These are phyloP conservation scores for Triticum monococcum DNA, from an alignment of 176 grass and related monocot genomes.

Conservation along the genomic window DNA sequence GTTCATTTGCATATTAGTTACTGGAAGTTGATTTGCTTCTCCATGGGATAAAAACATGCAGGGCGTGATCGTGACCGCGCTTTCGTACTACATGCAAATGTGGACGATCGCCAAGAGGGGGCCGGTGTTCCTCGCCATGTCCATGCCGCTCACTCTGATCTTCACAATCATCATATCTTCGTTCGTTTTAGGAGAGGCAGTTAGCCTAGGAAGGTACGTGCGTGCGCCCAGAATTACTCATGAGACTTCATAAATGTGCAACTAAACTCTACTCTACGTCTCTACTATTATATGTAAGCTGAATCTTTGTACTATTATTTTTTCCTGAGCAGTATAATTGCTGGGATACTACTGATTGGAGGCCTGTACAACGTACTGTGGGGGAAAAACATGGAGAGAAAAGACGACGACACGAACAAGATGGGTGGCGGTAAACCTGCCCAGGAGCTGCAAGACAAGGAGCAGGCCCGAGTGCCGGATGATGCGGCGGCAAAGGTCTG, in stretches of 20 bases:
- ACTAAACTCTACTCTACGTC: neutral
- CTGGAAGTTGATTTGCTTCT: neutral
- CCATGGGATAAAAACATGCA: conserved; percentile 3
- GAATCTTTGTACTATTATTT: neutral
- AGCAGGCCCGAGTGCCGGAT: conserved; percentile 7
- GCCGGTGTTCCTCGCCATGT: conserved; percentile 70
- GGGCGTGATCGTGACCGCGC: conserved; percentile 57
- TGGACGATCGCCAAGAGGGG: conserved; percentile 71
- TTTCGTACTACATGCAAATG: conserved; percentile 81
- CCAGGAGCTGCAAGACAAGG: conserved; percentile 23
- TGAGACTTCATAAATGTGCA: neutral
- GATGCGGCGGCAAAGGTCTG: conserved; percentile 35
- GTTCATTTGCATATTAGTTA: neutral
- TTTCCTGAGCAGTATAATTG: conserved; percentile 34
- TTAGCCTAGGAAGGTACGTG: conserved; percentile 61
- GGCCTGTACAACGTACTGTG: conserved; percentile 72
- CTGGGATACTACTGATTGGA: conserved; percentile 43
- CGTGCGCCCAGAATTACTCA: neutral
- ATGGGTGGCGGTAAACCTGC: neutral
- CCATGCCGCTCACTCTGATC: conserved; percentile 61
- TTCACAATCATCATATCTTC: conserved; percentile 64
- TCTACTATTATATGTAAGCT: neutral
- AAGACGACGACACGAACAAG: conserved; percentile 35
- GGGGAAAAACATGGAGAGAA: conserved; percentile 52
- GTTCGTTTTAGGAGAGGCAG: conserved; percentile 56